phyloP scores from a whole-genome alignment of 2,329 filamentous ascomycete genomes.

The Hirsutella thompsonii region DNA sequence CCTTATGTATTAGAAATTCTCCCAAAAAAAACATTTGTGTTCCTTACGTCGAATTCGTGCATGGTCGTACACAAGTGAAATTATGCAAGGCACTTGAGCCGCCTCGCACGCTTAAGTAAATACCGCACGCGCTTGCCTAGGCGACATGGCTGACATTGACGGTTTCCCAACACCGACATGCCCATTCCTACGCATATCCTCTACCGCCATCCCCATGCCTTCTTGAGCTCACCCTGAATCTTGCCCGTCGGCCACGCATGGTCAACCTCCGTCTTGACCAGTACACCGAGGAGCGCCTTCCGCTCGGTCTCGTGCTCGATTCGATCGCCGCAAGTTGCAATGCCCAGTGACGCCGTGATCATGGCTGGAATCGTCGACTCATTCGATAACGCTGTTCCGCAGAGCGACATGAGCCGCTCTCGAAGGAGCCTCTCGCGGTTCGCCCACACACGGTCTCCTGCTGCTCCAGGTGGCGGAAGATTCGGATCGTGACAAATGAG shows the following conservation, averaged over 20 bases:
- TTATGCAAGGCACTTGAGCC: too few relatives aligned
- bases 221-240: slow-evolving; percentile 32
- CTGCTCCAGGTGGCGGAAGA: slow-evolving; percentile 32
- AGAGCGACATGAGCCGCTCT: slow-evolving; percentile 36
- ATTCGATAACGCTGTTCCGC: slow-evolving; percentile 46
- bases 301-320: slow-evolving; percentile 33
- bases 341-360: slow-evolving; percentile 43
- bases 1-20: too few relatives aligned
- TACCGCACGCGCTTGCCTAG: too few relatives aligned
- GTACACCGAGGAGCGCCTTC: slow-evolving; percentile 30
- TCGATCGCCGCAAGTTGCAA: slow-evolving; percentile 34
- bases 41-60: too few relatives aligned
- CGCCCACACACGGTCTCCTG: slow-evolving; percentile 16
- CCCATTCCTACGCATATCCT: not conserved
- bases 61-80: too few relatives aligned
- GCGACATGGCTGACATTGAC: too few relatives aligned
- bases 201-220: slow-evolving; percentile 33
- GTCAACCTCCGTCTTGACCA: slow-evolving; percentile 33
- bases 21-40: too few relatives aligned
- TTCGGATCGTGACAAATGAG: slow-evolving; percentile 42
- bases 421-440: slow-evolving; percentile 27
- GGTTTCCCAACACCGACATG: too few relatives aligned
- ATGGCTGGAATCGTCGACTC: slow-evolving; percentile 40
- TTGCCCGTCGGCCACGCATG: slow-evolving; percentile 38
- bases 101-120: too few relatives aligned